phyloP scores from a whole-genome alignment of 192 early-diverging fungal genomes.

The Entomortierella chlamydospora region DNA sequence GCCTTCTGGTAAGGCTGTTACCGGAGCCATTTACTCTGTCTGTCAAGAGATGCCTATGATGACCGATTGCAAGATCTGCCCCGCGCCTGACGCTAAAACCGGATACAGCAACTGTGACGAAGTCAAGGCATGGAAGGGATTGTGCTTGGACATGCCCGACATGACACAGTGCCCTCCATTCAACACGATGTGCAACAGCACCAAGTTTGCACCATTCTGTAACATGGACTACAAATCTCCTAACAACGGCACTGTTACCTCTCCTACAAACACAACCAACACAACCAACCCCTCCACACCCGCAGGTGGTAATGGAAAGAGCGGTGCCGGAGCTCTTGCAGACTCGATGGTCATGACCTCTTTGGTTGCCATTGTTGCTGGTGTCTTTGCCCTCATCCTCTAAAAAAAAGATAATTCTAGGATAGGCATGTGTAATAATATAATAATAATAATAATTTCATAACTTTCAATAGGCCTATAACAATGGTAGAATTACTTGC shows the following conservation, averaged over 20 bases:
- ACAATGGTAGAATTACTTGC: too few relatives aligned
- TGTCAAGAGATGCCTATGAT: slow-evolving; percentile 48
- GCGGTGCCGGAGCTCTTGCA: slow-evolving; percentile 3
- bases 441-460: background rate
- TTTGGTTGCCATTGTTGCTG: slow-evolving; percentile 10
- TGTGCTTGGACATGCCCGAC: slow-evolving; percentile 51
- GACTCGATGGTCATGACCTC: slow-evolving; percentile 25
- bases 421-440: background rate
- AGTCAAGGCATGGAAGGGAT: slow-evolving; percentile 40
- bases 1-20: slow-evolving; percentile 45
- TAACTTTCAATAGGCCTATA: too few relatives aligned
- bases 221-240: slow-evolving; percentile 16
- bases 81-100: slow-evolving; percentile 32
- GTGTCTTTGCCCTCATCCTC: slow-evolving; percentile 8
- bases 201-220: slow-evolving; percentile 49
- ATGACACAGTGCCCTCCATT: slow-evolving; percentile 46
- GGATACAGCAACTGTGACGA: slow-evolving; percentile 52
- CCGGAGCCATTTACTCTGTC: slow-evolving; percentile 44
- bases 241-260: background rate
- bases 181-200: slow-evolving; percentile 46
- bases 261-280: background rate
- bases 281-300: slow-evolving; percentile 7
- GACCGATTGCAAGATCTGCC: slow-evolving; percentile 52
- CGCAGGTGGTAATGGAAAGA: background rate
- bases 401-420: slow-evolving; percentile 3